Percentiles rank a stretch among this genome's conserved stretches.
Evolutionary conservation across 257 asterid genomes (phyloP).

Genomic region (Solanum infundibuliforme): DNA sequence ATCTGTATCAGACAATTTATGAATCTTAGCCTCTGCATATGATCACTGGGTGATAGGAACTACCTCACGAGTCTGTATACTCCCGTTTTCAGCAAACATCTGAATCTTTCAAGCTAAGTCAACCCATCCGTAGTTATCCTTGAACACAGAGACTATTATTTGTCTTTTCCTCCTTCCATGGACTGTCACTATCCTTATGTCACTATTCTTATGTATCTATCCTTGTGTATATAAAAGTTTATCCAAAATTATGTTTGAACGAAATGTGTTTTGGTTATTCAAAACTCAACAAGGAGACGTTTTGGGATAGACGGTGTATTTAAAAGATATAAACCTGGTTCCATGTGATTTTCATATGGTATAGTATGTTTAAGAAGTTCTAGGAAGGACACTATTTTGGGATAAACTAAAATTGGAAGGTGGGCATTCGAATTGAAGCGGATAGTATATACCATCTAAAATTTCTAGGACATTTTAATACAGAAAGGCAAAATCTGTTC

Average conservation of each 20-base stretch:
- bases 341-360: neutral
- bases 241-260: neutral
- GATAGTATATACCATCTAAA: neutral
- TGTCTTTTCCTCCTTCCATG: neutral
- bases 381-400: neutral
- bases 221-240: neutral
- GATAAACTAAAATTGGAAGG: neutral
- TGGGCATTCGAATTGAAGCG: neutral
- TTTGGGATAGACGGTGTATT: neutral
- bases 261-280: neutral
- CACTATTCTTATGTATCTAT: neutral
- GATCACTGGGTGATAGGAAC: too few relatives aligned
- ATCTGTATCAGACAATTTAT: too few relatives aligned
- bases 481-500: neutral
- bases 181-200: neutral
- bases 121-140: neutral
- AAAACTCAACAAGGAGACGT: neutral
- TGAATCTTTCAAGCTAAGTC: neutral
- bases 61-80: neutral
- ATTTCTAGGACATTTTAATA: neutral
- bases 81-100: neutral
- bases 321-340: neutral
- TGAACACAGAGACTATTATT: neutral
- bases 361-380: neutral
- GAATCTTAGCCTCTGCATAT: too few relatives aligned